These are phyloP conservation scores for Leishmania gerbilli DNA, from an alignment of 208 protist genomes.

Conservation along the genomic window DNA sequence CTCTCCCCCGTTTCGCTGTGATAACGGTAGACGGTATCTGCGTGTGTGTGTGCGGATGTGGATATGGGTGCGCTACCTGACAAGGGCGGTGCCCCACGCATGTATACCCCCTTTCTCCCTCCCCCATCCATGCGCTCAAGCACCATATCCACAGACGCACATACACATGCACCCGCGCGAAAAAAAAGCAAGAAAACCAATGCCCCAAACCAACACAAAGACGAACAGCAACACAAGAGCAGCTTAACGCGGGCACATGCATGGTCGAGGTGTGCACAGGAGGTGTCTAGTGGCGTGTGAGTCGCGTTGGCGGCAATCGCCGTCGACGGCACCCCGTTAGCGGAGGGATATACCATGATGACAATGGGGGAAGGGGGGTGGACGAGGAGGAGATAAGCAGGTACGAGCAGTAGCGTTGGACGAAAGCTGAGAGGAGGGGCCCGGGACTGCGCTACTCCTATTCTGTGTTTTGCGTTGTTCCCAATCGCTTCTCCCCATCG, in stretches of 20 bases:
- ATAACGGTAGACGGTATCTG: not conserved
- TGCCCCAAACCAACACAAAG: not conserved
- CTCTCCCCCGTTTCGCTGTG: not conserved
- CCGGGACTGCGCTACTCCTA: not conserved
- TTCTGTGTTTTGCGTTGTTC: not conserved
- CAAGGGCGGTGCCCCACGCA: not conserved
- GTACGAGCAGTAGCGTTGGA: not conserved
- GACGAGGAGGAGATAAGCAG: not conserved
- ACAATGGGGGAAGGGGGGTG: not conserved
- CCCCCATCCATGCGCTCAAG: not conserved
- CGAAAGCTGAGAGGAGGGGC: not conserved
- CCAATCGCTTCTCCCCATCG: not conserved
- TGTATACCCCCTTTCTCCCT: not conserved
- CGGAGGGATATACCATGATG: not conserved
- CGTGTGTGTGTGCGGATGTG: not conserved
- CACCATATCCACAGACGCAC: not conserved
- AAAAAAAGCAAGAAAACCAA: not conserved
- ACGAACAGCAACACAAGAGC: not conserved
- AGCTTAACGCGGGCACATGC: not conserved
- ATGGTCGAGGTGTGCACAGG: not conserved
- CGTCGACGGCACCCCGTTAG: not conserved
- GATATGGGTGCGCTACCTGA: not conserved
- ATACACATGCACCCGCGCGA: not conserved
- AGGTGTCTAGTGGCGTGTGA: not conserved
- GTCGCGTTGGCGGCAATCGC: not conserved